Percentiles rank a stretch among this genome's conserved stretches.
Evolutionary conservation across 2,329 filamentous ascomycete species (phyloP).

Genomic region (Monosporascus cannonballus): DNA sequence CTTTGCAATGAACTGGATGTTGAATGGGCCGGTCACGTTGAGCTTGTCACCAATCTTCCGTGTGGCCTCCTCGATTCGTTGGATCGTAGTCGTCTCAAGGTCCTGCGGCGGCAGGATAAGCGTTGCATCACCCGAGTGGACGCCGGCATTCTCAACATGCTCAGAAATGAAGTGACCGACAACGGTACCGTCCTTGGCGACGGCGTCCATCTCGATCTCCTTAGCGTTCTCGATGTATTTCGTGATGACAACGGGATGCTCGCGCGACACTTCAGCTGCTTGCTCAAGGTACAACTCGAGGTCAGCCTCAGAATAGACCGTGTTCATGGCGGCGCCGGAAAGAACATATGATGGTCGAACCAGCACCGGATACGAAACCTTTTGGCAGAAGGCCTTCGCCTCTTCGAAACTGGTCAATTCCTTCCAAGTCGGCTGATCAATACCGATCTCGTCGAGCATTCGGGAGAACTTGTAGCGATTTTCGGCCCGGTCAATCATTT

Average conservation of each 20-base stretch:
- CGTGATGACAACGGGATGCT: slow-evolving; percentile 96
- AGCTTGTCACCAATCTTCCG: slow-evolving; percentile 90
- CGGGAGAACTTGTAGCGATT: slow-evolving; percentile 98
- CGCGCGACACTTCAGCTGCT: slow-evolving; percentile 86
- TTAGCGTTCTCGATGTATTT: slow-evolving; percentile 99
- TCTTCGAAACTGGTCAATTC: slow-evolving; percentile 93
- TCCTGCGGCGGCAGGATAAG: slow-evolving; percentile 93
- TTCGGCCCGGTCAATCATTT: slow-evolving; percentile 98
- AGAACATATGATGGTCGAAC: slow-evolving; percentile 95
- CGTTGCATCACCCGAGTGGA: slow-evolving; percentile 96
- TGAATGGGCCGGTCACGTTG: slow-evolving; percentile 94
- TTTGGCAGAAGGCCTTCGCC: slow-evolving; percentile 78
- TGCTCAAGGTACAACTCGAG: slow-evolving; percentile 83
- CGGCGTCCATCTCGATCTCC: slow-evolving; percentile 99
- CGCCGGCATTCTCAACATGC: slow-evolving; percentile 97
- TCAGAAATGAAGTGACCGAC: slow-evolving; percentile 97
- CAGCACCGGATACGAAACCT: slow-evolving; percentile 86
- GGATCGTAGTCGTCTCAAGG: slow-evolving; percentile 79
- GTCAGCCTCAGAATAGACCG: slow-evolving; percentile 93
- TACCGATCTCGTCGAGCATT: slow-evolving; percentile 89
- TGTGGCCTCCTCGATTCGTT: slow-evolving; percentile 89
- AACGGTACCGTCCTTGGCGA: slow-evolving; percentile 82
- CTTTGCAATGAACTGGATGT: slow-evolving; percentile 99
- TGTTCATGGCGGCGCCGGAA: slow-evolving; percentile 98
- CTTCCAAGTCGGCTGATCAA: slow-evolving; percentile 98